phyloP scores from a whole-genome alignment of 2,329 filamentous ascomycete species.

The Xylaria sp. region DNA sequence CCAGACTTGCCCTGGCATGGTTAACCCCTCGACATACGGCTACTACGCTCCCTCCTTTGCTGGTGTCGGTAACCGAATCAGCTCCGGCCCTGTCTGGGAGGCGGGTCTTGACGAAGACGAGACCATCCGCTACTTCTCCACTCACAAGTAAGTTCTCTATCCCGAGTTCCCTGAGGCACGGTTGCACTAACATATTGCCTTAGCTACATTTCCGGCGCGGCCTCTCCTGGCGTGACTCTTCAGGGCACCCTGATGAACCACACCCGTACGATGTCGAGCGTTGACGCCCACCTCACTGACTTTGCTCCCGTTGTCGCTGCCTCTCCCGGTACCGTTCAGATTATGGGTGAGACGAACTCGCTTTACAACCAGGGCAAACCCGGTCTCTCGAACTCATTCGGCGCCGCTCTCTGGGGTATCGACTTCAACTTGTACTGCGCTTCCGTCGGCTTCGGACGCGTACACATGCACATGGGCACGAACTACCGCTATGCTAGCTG shows the following conservation, averaged over 20 bases:
- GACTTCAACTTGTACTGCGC: slow-evolving; percentile 59
- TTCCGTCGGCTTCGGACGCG: slow-evolving; percentile 48
- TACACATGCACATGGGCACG: slow-evolving; percentile 61
- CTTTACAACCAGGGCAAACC: slow-evolving; percentile 57
- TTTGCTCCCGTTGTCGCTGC: slow-evolving; percentile 38
- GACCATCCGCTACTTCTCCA: slow-evolving; percentile 49
- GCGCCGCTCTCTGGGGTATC: slow-evolving; percentile 58
- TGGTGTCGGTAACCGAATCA: slow-evolving; percentile 46
- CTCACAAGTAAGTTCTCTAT: slow-evolving; percentile 48
- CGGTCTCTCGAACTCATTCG: slow-evolving; percentile 59
- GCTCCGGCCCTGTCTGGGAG: slow-evolving; percentile 44
- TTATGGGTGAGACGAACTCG: slow-evolving; percentile 58
- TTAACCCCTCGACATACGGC: slow-evolving; percentile 37
- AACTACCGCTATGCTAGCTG: slow-evolving; percentile 57
- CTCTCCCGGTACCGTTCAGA: slow-evolving; percentile 42
- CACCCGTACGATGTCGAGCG: slow-evolving; percentile 44
- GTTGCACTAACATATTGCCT: background rate
- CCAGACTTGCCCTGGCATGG: slow-evolving; percentile 46
- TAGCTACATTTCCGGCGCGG: slow-evolving; percentile 59
- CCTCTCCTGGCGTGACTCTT: slow-evolving; percentile 55
- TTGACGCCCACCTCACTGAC: slow-evolving; percentile 45
- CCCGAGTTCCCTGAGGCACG: too few species aligned
- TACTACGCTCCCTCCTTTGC: slow-evolving; percentile 57
- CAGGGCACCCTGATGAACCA: slow-evolving; percentile 61
- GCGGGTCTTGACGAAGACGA: slow-evolving; percentile 46